Conservation (phyloP, 2,329 filamentous ascomycete species). For the Pestalotiopsis sp. region DNA sequence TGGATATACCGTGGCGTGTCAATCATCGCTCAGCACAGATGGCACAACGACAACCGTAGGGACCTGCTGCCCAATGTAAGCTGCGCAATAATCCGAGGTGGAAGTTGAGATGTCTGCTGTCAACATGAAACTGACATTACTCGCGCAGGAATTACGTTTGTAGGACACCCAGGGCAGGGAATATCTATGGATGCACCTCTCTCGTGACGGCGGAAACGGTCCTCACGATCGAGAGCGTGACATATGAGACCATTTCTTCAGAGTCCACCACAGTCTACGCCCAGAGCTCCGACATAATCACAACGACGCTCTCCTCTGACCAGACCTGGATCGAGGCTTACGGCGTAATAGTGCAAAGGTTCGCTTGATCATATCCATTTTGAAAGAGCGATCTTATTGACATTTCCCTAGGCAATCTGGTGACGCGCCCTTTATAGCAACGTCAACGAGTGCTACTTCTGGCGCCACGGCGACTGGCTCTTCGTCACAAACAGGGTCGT, state of each 20-base stretch:
- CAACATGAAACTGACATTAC: not conserved
- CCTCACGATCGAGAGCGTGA: not conserved
- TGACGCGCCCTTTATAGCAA: not conserved
- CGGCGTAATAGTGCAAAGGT: not conserved
- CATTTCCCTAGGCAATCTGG: not conserved
- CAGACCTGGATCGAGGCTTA: not conserved
- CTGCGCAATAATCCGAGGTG: not conserved
- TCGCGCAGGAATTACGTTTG: not conserved
- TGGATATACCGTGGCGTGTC: not conserved
- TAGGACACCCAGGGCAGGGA: not conserved
- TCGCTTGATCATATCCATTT: not conserved
- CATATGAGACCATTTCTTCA: not conserved
- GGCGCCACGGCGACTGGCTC: not conserved
- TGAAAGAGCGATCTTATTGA: not conserved
- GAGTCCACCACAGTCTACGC: not conserved
- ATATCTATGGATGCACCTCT: not conserved
- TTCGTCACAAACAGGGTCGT: not conserved
- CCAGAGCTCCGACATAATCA: not conserved
- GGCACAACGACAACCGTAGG: not conserved
- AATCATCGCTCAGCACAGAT: not conserved
- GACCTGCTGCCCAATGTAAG: not conserved
- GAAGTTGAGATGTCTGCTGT: no score
- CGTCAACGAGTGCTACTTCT: not conserved
- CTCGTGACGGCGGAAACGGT: not conserved
- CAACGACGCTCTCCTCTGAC: not conserved